These are phyloP conservation scores for Fusarium temperatum DNA, from an alignment of 2,329 filamentous ascomycete species.

Conservation along the genomic window DNA sequence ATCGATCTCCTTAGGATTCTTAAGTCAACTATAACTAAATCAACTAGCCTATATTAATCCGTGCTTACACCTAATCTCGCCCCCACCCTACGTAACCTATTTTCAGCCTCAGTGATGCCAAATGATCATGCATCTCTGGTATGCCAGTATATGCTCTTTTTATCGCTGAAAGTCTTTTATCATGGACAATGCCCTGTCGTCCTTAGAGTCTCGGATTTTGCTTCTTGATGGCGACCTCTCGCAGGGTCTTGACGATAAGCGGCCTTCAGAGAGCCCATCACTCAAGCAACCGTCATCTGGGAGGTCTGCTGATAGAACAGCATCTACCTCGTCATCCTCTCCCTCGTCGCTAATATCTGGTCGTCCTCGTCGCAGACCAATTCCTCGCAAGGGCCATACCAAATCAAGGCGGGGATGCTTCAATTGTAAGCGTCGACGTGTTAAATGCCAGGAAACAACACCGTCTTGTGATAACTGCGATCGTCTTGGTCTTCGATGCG, in stretches of 20 bases:
- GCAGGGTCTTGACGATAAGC: fast-evolving
- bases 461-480: background rate
- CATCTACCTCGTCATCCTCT: background rate
- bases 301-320: fast-evolving
- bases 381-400: background rate
- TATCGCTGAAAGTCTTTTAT: fast-evolving
- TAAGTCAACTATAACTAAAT: background rate
- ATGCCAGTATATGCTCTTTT: background rate
- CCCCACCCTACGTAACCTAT: too few species aligned
- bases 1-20: too few species aligned
- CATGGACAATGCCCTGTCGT: background rate
- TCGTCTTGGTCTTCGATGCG: background rate
- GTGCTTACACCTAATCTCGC: background rate
- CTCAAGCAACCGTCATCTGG: fast-evolving
- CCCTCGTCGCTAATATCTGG: fast-evolving
- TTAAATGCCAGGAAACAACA: background rate
- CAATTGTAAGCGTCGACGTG: background rate
- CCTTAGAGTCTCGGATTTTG: fast-evolving
- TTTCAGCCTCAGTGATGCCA: background rate
- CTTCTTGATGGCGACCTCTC: fast-evolving
- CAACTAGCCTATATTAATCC: background rate
- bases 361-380: background rate
- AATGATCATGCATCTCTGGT: background rate
- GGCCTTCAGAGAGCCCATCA: background rate
- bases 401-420: background rate